These are phyloP conservation scores for Linnemannia elongata DNA, from an alignment of 192 early-diverging fungal genomes.

Conservation along the genomic window DNA sequence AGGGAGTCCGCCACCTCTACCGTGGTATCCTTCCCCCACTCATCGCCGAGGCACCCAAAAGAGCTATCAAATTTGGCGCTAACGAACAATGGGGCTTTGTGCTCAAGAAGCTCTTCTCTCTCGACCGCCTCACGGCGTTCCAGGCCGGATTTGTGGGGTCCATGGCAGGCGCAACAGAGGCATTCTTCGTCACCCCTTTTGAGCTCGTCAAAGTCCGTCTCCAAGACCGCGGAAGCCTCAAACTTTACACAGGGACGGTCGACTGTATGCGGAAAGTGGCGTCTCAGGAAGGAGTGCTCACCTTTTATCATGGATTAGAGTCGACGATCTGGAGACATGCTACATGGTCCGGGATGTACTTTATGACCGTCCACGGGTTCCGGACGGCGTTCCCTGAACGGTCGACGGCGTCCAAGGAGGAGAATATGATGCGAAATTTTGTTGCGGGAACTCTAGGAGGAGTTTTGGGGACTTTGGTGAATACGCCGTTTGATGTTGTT, in stretches of 20 bases:
- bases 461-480: slow-evolving; percentile 86
- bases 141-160: slow-evolving; percentile 88
- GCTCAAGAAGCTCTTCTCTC: slow-evolving; percentile 76
- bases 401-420: slow-evolving; percentile 66
- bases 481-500: slow-evolving; percentile 95
- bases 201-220: slow-evolving; percentile 95
- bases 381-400: slow-evolving; percentile 77
- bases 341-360: slow-evolving; percentile 93
- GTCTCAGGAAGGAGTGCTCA: slow-evolving; percentile 79
- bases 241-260: slow-evolving; percentile 80
- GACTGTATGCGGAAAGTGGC: slow-evolving; percentile 83
- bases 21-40: slow-evolving; percentile 92
- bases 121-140: slow-evolving; percentile 78
- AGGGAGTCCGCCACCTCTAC: slow-evolving; percentile 81
- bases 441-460: slow-evolving; percentile 90
- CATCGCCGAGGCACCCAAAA: slow-evolving; percentile 92
- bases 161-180: slow-evolving; percentile 90
- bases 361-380: slow-evolving; percentile 81
- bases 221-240: slow-evolving; percentile 78
- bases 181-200: slow-evolving; percentile 85
- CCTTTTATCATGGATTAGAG: slow-evolving; percentile 90
- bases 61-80: slow-evolving; percentile 93
- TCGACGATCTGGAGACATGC: slow-evolving; percentile 93
- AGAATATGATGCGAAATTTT: slow-evolving; percentile 84
- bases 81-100: slow-evolving; percentile 84